Evolutionary conservation across 352 stramenopile species (phyloP), one percentile per base, ranked within the genome.

Genomic region (Phytophthora citrophthora): DNA sequence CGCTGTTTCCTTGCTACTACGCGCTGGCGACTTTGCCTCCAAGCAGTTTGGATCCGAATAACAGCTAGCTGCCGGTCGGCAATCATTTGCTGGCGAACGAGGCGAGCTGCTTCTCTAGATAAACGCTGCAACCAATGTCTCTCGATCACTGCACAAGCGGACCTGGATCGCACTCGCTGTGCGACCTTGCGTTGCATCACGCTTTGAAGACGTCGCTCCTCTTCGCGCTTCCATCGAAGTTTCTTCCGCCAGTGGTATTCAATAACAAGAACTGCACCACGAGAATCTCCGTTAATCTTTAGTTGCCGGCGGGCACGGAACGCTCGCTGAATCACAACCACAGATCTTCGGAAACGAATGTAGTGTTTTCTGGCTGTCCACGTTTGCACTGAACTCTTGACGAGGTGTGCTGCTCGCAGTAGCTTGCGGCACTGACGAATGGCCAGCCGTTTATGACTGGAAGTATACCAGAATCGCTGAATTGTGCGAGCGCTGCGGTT

Each of bases 391-490:
- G 69, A 51, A 15, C 61, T 68, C 43, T 85, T 84, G 9, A 93
- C 72, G 16, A 84, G 43, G n/a, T 83, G 69, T 34, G 74, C 83
- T 5, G 85, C 81, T n/a, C 79, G 61, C 18, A 95, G 54, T 5
- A 92, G 63, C 34, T 81, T 83, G 4, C 77, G 77, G 41, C 86
- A 91, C 29, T 89, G 84, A 5, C 86, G 82, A 61, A 91, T 88
- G 4, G 80, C 81, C 20, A 91, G 60, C 9, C 84, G 81, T 46
- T 90, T 89, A 13, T 83, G 68, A 36, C 79, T 90, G n/a, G 84
- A 93, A 16, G 79, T 90, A 61, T 89, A 92, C 86, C 86, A 95
- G 40, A 93, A 90, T 2, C 81, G 70, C 61, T 95, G 87, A 18
- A 95, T 75, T 46, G 84, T 74, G 9, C 78, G 76, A 8, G 83